A percentile compares a stretch with the other conserved stretches of the same genome.
Evolutionary conservation across 306 rosid genomes (phyloP).

Genomic region (Betula pendula): DNA sequence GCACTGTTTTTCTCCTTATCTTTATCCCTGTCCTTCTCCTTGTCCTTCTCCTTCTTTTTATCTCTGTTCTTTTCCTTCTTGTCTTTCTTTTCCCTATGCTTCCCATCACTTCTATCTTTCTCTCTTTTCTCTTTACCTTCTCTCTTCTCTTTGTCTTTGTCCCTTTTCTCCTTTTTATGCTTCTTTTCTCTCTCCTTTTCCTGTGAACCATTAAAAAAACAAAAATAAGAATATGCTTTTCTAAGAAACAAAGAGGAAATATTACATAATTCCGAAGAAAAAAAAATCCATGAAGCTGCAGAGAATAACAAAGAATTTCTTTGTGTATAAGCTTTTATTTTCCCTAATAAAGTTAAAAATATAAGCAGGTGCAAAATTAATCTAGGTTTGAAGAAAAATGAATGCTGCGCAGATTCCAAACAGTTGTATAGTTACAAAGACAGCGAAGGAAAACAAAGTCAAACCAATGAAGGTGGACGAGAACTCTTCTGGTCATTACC

Average conservation of each 20-base stretch:
- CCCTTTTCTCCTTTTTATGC: constrained; percentile 76
- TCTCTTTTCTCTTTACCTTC: constrained; percentile 72
- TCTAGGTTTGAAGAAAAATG: neutral
- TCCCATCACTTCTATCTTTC: constrained; percentile 71
- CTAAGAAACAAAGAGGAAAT: constrained; percentile 10
- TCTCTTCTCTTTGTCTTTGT: constrained; percentile 72
- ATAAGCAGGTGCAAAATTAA: neutral
- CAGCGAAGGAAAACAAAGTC: neutral
- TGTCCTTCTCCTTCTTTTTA: constrained; percentile 76
- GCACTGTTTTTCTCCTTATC: constrained; percentile 47
- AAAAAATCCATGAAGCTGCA: neutral
- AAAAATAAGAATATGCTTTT: constrained; percentile 7
- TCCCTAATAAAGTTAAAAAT: neutral
- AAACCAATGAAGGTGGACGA: neutral
- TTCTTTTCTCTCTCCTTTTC: constrained; percentile 69
- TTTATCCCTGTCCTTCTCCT: constrained; percentile 43
- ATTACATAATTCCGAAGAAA: neutral
- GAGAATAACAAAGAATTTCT: neutral
- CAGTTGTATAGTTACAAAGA: neutral
- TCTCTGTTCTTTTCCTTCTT: constrained; percentile 73
- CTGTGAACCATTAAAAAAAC: constrained; percentile 41
- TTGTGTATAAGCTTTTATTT: neutral
- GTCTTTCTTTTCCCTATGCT: constrained; percentile 69
- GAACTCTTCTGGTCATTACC: neutral
- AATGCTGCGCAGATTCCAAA: neutral